Percentiles rank a stretch among this genome's conserved stretches.
phyloP scores from a whole-genome alignment of 2,329 filamentous ascomycete genomes.

The Cladosporium sp. region DNA sequence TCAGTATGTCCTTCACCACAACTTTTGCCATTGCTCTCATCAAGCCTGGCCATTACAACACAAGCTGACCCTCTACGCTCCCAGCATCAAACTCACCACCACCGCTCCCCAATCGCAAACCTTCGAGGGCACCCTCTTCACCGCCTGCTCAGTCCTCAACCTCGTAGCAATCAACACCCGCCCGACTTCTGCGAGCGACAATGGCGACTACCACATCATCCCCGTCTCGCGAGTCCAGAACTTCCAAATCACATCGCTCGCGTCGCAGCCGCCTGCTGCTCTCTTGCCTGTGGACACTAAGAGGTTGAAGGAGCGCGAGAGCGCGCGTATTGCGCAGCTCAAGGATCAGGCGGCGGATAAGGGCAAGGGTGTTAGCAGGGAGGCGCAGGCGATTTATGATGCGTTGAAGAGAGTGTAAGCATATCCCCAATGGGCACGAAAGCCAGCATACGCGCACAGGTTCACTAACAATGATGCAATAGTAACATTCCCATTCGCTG shows the following conservation, averaged over 20 bases:
- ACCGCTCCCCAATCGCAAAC: conserved; percentile 46
- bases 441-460: not conserved
- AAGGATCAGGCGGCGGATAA: conserved; percentile 55
- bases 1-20: conserved; percentile 40
- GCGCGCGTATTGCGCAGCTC: conserved; percentile 51
- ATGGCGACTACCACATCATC: conserved; percentile 58
- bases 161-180: conserved; percentile 58
- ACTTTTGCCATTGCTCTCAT: not conserved
- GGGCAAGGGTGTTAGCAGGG: conserved; percentile 57
- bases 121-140: conserved; percentile 60
- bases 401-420: conserved; percentile 53
- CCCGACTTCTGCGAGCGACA: conserved; percentile 39
- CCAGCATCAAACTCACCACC: conserved; percentile 57
- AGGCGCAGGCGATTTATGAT: conserved; percentile 62
- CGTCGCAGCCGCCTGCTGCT: conserved; percentile 37
- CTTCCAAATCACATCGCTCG: conserved; percentile 51
- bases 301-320: conserved; percentile 52
- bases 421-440: not conserved
- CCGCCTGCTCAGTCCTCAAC: conserved; percentile 57
- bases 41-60: not conserved
- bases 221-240: conserved; percentile 56
- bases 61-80: not conserved
- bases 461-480: not conserved
- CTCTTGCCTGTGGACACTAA: conserved; percentile 52
- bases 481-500: conserved; percentile 50